phyloP scores from a whole-genome alignment of 495 filamentous ascomycete genomes.

The Lasiosphaeria hispida region DNA sequence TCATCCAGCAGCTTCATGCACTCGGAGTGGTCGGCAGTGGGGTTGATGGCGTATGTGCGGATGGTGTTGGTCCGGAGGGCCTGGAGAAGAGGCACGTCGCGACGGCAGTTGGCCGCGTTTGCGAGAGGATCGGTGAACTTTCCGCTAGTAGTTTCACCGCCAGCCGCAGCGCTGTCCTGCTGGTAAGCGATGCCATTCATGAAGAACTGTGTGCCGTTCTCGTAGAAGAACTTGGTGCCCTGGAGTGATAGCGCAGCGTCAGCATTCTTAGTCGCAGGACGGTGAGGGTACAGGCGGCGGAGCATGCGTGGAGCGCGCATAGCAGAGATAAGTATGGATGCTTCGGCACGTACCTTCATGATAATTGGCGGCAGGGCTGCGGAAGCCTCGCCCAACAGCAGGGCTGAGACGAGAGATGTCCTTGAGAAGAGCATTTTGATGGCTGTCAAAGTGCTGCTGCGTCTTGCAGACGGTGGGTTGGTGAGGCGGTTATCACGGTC shows the following conservation, averaged over 20 bases:
- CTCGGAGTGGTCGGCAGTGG: conserved; percentile 67
- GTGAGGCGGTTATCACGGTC: conserved; percentile 1
- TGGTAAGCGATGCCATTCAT: conserved; percentile 92
- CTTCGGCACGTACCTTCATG: conserved; percentile 53
- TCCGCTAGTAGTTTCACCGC: conserved; percentile 33
- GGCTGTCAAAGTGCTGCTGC: not conserved
- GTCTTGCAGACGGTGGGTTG: not conserved
- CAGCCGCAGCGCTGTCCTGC: conserved; percentile 48
- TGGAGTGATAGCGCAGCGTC: conserved; percentile 13
- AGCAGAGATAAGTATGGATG: not conserved
- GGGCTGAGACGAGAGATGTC: conserved; percentile 41
- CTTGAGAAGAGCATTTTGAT: conserved; percentile 42
- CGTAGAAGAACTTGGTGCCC: conserved; percentile 63
- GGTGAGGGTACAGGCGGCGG: not conserved
- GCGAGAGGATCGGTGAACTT: conserved; percentile 68
- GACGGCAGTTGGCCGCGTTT: conserved; percentile 63
- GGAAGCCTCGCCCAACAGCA: conserved; percentile 50
- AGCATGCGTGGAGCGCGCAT: not conserved
- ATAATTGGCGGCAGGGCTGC: conserved; percentile 66
- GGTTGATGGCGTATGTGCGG: conserved; percentile 89
- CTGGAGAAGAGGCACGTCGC: conserved; percentile 78
- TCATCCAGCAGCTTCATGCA: conserved; percentile 83
- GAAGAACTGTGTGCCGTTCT: conserved; percentile 73
- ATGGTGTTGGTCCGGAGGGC: conserved; percentile 83
- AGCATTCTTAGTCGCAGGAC: not conserved